Conservation (phyloP, 2,329 filamentous ascomycete species). For the Exophiala aquamarina region DNA sequence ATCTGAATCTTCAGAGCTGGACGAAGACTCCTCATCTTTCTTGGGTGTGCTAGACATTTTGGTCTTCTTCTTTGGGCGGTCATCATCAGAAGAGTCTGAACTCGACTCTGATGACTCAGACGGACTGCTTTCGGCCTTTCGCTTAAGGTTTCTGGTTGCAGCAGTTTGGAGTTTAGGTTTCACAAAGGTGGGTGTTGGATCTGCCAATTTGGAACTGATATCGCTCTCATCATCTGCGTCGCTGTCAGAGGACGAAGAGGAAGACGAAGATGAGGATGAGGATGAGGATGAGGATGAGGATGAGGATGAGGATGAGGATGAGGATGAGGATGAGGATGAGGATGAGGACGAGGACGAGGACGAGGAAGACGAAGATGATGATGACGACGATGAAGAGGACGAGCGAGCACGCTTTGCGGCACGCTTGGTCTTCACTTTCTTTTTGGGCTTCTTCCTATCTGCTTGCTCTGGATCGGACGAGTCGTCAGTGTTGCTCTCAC, state of each 20-base stretch:
- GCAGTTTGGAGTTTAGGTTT: slow-evolving; percentile 29
- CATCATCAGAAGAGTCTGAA: slow-evolving; percentile 39
- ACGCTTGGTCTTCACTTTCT: slow-evolving; percentile 30
- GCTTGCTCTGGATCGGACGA: slow-evolving; percentile 36
- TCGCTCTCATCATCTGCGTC: slow-evolving; percentile 49
- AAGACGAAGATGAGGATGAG: slow-evolving; percentile 38
- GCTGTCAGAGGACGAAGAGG: slow-evolving; percentile 45
- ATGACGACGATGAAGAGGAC: slow-evolving; percentile 10
- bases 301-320: slow-evolving; percentile 26
- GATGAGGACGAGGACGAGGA: slow-evolving; percentile 36
- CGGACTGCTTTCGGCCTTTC: slow-evolving; percentile 55
- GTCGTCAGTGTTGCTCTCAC: slow-evolving; percentile 35
- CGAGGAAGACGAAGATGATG: slow-evolving; percentile 23
- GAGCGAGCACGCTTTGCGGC: slow-evolving; percentile 32
- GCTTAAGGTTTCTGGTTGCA: slow-evolving; percentile 51
- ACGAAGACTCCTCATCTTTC: slow-evolving; percentile 1
- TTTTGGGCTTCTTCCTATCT: slow-evolving; percentile 19
- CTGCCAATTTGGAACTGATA: slow-evolving; percentile 7
- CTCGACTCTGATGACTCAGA: slow-evolving; percentile 33
- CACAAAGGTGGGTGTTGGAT: no score
- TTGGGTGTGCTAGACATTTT: slow-evolving; percentile 8
- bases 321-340: slow-evolving; percentile 31
- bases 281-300: slow-evolving; percentile 26
- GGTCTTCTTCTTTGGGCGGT: slow-evolving; percentile 22
- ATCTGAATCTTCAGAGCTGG: no score